Conservation (phyloP, 106 monocot genomes). For the Allium cepa region DNA sequence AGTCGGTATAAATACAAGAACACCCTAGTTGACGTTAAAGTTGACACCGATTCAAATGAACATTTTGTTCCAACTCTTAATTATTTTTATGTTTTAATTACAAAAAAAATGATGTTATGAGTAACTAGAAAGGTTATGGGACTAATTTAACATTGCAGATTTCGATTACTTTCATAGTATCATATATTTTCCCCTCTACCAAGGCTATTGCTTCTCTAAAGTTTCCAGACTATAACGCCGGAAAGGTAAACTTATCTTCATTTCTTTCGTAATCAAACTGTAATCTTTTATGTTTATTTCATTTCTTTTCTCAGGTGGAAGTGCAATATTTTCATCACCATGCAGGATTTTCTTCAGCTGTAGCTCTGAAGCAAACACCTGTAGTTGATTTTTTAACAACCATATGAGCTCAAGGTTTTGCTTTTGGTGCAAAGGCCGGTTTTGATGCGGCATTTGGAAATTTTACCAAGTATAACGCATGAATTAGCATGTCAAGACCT, state of each 20-base stretch:
- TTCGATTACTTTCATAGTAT: too few relatives aligned
- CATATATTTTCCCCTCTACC: too few relatives aligned
- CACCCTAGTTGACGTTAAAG: conserved; percentile 68
- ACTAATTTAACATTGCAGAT: too few relatives aligned
- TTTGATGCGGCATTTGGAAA: conserved; percentile 60
- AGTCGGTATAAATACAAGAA: conserved; percentile 84
- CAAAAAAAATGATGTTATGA: too few relatives aligned
- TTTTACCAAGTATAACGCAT: conserved; percentile 79
- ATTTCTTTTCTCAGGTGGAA: too few relatives aligned
- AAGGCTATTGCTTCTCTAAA: too few relatives aligned
- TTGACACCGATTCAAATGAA: conserved; percentile 88
- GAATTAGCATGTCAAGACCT: conserved; percentile 60
- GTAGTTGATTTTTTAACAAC: conserved; percentile 68
- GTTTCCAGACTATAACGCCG: too few relatives aligned
- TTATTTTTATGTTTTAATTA: conserved; percentile 16
- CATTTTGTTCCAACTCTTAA: not conserved
- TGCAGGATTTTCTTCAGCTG: conserved; percentile 51
- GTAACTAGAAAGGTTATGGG: too few relatives aligned
- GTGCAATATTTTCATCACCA: too few relatives aligned
- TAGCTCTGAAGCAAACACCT: conserved; percentile 60
- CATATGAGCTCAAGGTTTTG: conserved; percentile 69
- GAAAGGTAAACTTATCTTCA: too few relatives aligned
- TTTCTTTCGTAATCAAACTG: too few relatives aligned
- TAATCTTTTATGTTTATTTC: too few relatives aligned
- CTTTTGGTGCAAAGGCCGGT: conserved; percentile 83